Evolutionary conservation across 1,284 basidiomycete species (phyloP).

Genomic region (Cystobasidium slooffiae): DNA sequence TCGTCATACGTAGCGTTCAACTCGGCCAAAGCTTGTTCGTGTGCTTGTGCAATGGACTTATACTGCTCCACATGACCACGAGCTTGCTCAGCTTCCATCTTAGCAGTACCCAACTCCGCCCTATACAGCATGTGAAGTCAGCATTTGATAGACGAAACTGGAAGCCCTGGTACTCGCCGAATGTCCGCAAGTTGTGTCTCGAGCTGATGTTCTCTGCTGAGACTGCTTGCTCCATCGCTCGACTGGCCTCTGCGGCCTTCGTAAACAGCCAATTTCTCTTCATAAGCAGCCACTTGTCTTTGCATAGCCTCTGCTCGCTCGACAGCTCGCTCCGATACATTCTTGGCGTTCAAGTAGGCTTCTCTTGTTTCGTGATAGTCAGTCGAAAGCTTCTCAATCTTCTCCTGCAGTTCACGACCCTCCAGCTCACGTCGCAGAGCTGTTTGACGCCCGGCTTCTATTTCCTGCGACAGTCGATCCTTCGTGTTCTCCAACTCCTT

Average conservation of each 20-base stretch:
- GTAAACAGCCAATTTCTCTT: conserved; percentile 83
- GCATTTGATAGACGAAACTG: not conserved
- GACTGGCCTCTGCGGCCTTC: conserved; percentile 66
- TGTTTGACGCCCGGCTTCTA: conserved; percentile 73
- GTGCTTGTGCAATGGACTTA: conserved; percentile 79
- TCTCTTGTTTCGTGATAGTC: conserved; percentile 75
- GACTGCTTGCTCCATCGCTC: conserved; percentile 58
- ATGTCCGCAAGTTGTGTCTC: conserved; percentile 83
- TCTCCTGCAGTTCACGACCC: conserved; percentile 71
- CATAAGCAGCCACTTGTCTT: conserved; percentile 72
- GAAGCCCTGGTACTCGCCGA: conserved; percentile 61
- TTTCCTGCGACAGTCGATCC: conserved; percentile 74
- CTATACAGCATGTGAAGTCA: conserved; percentile 58
- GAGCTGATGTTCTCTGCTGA: conserved; percentile 75
- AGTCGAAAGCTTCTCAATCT: conserved; percentile 68
- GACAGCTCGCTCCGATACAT: conserved; percentile 78
- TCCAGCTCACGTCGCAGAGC: conserved; percentile 80
- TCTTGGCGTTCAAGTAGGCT: conserved; percentile 72
- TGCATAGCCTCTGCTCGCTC: conserved; percentile 73
- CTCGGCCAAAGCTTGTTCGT: conserved; percentile 72
- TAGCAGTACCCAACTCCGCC: conserved; percentile 71
- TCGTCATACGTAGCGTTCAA: conserved; percentile 76
- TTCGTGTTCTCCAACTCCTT: conserved; percentile 75
- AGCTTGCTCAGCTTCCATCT: conserved; percentile 73
- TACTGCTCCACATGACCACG: conserved; percentile 77